phyloP scores from a whole-genome alignment of 306 rosid species.

The Dalbergia cochinchinensis region DNA sequence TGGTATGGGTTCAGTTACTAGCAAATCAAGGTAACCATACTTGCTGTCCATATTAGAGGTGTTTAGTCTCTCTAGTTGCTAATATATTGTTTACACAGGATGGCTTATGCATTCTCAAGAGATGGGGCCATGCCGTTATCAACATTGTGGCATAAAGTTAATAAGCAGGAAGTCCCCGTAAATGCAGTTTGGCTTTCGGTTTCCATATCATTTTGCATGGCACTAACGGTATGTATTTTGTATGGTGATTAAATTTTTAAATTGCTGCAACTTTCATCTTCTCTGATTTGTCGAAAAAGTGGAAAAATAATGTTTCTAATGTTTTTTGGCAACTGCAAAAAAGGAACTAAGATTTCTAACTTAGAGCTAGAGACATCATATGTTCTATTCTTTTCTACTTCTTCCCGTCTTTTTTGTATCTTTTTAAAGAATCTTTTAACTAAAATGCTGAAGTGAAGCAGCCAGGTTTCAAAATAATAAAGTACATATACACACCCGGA shows the following conservation, averaged over 20 bases:
- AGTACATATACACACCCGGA: no score
- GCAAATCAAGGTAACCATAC: slow-evolving; percentile 81
- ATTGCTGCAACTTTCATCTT: not conserved
- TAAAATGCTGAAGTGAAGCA: not conserved
- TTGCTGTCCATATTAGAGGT: slow-evolving; percentile 15
- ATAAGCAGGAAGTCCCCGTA: slow-evolving; percentile 76
- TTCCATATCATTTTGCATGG: slow-evolving; percentile 84
- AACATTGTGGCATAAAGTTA: slow-evolving; percentile 81
- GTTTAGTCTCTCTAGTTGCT: slow-evolving; percentile 26
- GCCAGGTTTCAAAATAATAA: not conserved
- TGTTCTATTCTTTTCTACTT: no score
- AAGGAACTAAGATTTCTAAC: not conserved
- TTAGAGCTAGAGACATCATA: no score
- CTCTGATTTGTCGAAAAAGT: not conserved
- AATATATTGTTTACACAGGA: slow-evolving; percentile 55
- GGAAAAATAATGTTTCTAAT: not conserved
- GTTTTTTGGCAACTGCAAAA: not conserved
- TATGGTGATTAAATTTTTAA: not conserved
- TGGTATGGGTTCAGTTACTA: slow-evolving; percentile 86
- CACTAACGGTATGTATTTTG: slow-evolving; percentile 66
- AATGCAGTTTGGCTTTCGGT: slow-evolving; percentile 93
- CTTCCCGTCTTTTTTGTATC: no score
- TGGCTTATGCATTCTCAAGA: slow-evolving; percentile 98
- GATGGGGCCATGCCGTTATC: slow-evolving; percentile 99
- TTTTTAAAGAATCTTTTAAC: no score